Base-by-base conservation (phyloP, 148 eudicot genomes). In the Arbutus unedo region DNA sequence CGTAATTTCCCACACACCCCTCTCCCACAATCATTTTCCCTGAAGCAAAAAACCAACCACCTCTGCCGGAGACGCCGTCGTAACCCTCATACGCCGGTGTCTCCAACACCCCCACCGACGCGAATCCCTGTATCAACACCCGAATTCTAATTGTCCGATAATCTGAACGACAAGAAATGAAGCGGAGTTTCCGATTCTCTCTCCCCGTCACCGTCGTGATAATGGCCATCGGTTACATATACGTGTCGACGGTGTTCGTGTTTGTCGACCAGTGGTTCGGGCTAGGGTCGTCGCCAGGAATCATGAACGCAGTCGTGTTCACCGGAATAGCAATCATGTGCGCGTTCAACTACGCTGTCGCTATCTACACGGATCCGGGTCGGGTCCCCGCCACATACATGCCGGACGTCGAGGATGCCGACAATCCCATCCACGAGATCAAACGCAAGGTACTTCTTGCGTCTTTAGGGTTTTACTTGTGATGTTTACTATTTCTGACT, bases 241-340 rank as follows among this genome's bases (percentile, higher is more conserved):
- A 97, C 82, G 81, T 85, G 41, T 86, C 97, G 9, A 93, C 93
- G 10, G 81, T 93, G 14, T 85, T 97, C 44, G 89, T 97, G 4
- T 97, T 92, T 82, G 84, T 94, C 2, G 96, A 97, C 82, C 89
- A 83, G 68, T 97, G 99, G 99, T 92, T 97, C 77, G 98, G 98
- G 4, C 89, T 97, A 1, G 79, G 87, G 71, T 87, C 99, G 1
- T 97, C 99, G 6, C 97, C 97, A 18, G 99, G 99, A 13, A 83
- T 97, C 77, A 88, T 97, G 74, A 91, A 97, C 84, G 90, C 91
- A 62, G 83, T 78, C 77, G 90, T 83, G 18, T 97, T 89, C 86
- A 89, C 98, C 21, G 76, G 50, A 38, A 16, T 97, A 15, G 93
- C 99, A 5, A 23, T 83, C 60, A 86, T 90, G 82, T 91, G 94